A percentile compares a stretch with the other conserved stretches of the same genome.
Evolutionary conservation across 164 flowering plant genomes (phyloP).

Genomic region (Piper betle): DNA sequence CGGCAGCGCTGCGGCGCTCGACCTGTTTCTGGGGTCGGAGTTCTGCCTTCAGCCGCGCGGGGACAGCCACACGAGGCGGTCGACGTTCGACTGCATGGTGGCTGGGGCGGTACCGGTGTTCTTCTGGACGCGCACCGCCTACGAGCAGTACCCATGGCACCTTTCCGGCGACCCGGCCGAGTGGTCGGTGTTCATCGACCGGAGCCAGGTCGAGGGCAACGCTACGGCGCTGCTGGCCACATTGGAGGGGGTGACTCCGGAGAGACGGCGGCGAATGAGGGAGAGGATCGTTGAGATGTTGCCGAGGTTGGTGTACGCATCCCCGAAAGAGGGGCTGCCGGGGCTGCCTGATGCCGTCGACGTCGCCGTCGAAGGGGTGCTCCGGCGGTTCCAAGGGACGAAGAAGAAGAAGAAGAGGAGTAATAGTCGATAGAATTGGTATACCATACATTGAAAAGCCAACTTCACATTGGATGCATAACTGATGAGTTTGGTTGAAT

Average conservation of each 20-base stretch:
- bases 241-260: conserved; percentile 33
- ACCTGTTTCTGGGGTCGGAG: conserved; percentile 57
- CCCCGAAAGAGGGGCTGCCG: conserved; percentile 34
- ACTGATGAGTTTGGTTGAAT: no score
- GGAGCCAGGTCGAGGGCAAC: conserved; percentile 38
- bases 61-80: conserved; percentile 85
- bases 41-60: conserved; percentile 93
- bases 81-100: conserved; percentile 89
- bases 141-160: conserved; percentile 82
- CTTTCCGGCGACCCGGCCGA: conserved; percentile 56
- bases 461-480: no score
- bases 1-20: conserved; percentile 48
- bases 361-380: conserved; percentile 68
- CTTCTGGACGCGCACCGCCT: conserved; percentile 84
- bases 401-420: conserved; percentile 1
- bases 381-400: conserved; percentile 49
- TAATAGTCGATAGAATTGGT: no score
- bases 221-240: conserved; percentile 51
- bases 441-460: no score
- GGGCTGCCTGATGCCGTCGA: conserved; percentile 66
- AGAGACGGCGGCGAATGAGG: conserved; percentile 54
- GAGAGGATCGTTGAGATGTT: conserved; percentile 57
- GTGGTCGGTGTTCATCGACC: conserved; percentile 81
- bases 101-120: conserved; percentile 95
- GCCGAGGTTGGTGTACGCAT: conserved; percentile 63